Conservation (phyloP, 768 basidiomycete genomes). For the Harrya chromipes region DNA sequence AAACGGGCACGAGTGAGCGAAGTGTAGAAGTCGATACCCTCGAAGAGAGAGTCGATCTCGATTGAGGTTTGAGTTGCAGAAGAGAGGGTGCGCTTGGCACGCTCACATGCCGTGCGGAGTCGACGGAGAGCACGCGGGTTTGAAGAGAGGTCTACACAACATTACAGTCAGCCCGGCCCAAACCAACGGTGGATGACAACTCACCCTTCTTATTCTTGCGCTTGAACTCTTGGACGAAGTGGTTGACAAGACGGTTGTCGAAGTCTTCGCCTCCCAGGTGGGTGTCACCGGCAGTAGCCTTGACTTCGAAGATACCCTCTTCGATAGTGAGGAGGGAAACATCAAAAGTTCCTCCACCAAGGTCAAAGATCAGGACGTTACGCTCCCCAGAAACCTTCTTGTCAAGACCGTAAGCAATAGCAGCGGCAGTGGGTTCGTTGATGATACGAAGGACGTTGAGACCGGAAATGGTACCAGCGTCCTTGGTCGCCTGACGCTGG, state of each 20-base stretch:
- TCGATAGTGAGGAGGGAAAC: slow-evolving; percentile 95
- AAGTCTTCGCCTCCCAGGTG: slow-evolving; percentile 99
- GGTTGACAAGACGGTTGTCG: slow-evolving; percentile 95
- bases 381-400: slow-evolving; percentile 88
- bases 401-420: slow-evolving; percentile 98
- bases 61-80: slow-evolving; percentile 96
- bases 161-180: slow-evolving; percentile 3
- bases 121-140: slow-evolving; percentile 96
- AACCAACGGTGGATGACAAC: slow-evolving; percentile 7
- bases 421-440: slow-evolving; percentile 98
- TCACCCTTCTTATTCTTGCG: slow-evolving; percentile 93
- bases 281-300: slow-evolving; percentile 97
- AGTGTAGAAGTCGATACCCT: slow-evolving; percentile 98
- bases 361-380: slow-evolving; percentile 97
- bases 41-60: slow-evolving; percentile 96
- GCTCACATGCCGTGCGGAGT: slow-evolving; percentile 96
- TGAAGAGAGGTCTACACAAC: slow-evolving; percentile 65
- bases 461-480: slow-evolving; percentile 92
- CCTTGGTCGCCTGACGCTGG: slow-evolving; percentile 97
- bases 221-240: slow-evolving; percentile 97
- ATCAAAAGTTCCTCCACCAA: slow-evolving; percentile 98
- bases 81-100: slow-evolving; percentile 97
- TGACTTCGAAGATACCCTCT: slow-evolving; percentile 97
- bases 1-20: slow-evolving; percentile 97
- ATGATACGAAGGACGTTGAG: slow-evolving; percentile 97